Evolutionary conservation across 805 yeast genomes (phyloP), one percentile per base, ranked within the genome.

Genomic region (Kuraishia borneana): DNA sequence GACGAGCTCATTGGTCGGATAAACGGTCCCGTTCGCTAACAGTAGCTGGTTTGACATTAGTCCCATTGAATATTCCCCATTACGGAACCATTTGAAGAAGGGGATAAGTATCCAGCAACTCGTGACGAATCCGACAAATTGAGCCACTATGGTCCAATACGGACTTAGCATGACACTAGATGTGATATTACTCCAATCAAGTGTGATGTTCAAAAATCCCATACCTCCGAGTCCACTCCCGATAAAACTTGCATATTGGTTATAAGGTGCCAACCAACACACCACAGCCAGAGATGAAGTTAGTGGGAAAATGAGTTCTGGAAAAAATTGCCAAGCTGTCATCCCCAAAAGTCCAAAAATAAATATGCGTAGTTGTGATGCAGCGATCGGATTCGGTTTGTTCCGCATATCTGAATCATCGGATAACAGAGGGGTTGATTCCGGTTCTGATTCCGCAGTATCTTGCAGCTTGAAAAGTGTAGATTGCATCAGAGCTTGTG

Each of bases 211-310:
- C 36, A 68, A 45, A 22, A 69, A 46, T 5, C 74, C 74, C 58
- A 67, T 58, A 1, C 74, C 74, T 2, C 73, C 74, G 33, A 69
- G 43, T 0, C 74, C 74, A n/a, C 70, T 61, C 4, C 74, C 74
- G 7, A 68, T 42, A 38, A 69, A 69, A 36, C 66, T 67, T 9
- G 61, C 40, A 1, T 50, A 50, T 7, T 45, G 41, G 41, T 58
- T 68, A 21, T 51, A 35, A 0, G 75, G 74, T 0, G 70, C 68
- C 32, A 66, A 49, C 61, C 68, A 69, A 42, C 74, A 69, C 13
- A 69, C 48, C 3, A 68, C 42, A 0, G 75, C 73, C 16, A 69
- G 45, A 1, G 74, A 68, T 2, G 70, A 62, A 1, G 65, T 51
- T 58, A 69, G 47, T 6, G 74, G 74, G 45, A 68, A 67, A 3